Conservation (phyloP, 2,329 filamentous ascomycete species). For the Pleoardoris graminearum region DNA sequence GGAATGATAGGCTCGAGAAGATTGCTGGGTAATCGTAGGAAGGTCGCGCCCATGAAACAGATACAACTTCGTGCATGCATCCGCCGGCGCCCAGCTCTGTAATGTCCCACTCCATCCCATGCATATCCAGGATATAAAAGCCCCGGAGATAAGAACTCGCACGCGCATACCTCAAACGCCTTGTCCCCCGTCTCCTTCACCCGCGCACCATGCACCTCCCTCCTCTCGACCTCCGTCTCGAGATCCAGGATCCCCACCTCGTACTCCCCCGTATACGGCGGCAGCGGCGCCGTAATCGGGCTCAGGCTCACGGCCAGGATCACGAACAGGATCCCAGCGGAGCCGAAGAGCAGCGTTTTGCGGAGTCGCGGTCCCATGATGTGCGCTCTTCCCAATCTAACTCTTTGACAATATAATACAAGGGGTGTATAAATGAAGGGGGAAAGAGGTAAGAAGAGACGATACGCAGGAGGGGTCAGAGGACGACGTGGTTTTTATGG, state of each 20-base stretch:
- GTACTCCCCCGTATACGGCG: conserved; percentile 48
- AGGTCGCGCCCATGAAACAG: too few relatives aligned
- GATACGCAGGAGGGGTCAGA: too few relatives aligned
- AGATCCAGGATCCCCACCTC: conserved; percentile 51
- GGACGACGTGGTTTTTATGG: too few relatives aligned
- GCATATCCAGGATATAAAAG: too few relatives aligned
- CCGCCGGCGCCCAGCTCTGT: too few relatives aligned
- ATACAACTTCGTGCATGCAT: too few relatives aligned
- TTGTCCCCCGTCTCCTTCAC: conserved; percentile 46
- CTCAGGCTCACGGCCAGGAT: conserved; percentile 47
- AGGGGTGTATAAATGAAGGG: not conserved
- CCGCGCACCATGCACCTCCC: conserved; percentile 41
- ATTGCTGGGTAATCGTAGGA: too few relatives aligned
- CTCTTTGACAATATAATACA: too few relatives aligned
- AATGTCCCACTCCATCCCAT: too few relatives aligned
- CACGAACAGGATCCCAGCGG: conserved; percentile 36
- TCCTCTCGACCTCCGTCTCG: conserved; percentile 44
- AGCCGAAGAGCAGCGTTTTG: conserved; percentile 30
- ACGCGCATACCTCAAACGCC: conserved; percentile 40
- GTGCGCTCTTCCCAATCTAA: too few relatives aligned
- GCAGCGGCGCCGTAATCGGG: conserved; percentile 48
- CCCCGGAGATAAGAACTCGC: too few relatives aligned
- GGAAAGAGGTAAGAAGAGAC: not conserved
- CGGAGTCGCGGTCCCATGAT: not conserved
- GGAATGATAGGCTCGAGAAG: too few relatives aligned